Evolutionary conservation across 2,329 filamentous ascomycete genomes (phyloP), one percentile per base, ranked within the genome.

Genomic region (Cephalotrichum gorgonifer): DNA sequence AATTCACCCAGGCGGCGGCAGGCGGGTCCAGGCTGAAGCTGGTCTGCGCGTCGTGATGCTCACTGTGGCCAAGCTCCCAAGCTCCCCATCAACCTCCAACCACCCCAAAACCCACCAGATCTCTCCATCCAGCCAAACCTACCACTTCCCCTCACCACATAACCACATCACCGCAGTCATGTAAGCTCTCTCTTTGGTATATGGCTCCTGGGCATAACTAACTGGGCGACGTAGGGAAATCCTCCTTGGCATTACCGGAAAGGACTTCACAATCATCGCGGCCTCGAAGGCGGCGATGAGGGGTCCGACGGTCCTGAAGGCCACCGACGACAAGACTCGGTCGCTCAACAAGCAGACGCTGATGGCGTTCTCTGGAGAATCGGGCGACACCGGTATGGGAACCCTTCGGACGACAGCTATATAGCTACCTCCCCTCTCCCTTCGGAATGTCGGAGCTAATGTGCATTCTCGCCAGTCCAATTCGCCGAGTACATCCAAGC

Each of bases 401-500:
- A 48, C 23, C 25, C 46, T 50, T 43, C 48, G 1, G 14, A 49
- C 47, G 22, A 33, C 30, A 43, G 28, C 44, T 41, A n/a, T n/a
- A n/a, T n/a, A n/a, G n/a, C n/a, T n/a, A n/a, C n/a, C n/a, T n/a
- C n/a, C n/a, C n/a, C n/a, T n/a, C n/a, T n/a, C n/a, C 27, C 23
- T 25, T 52, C 15, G 23, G 41, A 14, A 6, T n/a, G 22, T 2
- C 12, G n/a, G 7, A 11, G 20, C 39, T 48, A 50, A 48, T 39
- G 7, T 9, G 15, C 9, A 20, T 20, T 11, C 31, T 26, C 51
- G 12, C 43, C 64, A 95, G 90, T 97, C 54, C 91, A 98, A 83
- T 98, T 98, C 68, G 88, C 94, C 66, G 93, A 98, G 73, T 98
- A 91, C 73, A 94, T 98, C 67, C 90, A 97, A 79, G 90, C 91